Evolutionary conservation across 2,329 filamentous ascomycete genomes (phyloP).

Genomic region (Aspergillus aculeatinus): DNA sequence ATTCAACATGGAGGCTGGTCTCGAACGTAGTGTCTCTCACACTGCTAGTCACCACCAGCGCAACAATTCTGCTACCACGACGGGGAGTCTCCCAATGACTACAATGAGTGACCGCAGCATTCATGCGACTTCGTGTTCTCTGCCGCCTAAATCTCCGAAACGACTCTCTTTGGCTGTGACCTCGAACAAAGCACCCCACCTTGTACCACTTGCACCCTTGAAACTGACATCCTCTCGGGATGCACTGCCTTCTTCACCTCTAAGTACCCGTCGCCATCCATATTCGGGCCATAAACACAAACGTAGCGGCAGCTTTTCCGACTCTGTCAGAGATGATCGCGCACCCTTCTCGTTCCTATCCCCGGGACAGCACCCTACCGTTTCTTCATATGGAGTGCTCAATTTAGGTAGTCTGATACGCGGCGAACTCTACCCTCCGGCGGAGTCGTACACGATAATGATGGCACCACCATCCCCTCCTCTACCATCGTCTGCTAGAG

Average conservation of each 20-base stretch:
- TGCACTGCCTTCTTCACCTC: slow-evolving; percentile 30
- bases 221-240: slow-evolving; percentile 32
- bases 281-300: slow-evolving; percentile 63
- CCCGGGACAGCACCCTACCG: slow-evolving; percentile 40
- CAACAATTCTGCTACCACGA: slow-evolving; percentile 37
- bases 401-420: slow-evolving; percentile 83
- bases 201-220: slow-evolving; percentile 39
- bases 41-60: slow-evolving; percentile 31
- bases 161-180: slow-evolving; percentile 33
- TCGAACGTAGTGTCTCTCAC: slow-evolving; percentile 11
- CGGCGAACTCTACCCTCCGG: slow-evolving; percentile 79
- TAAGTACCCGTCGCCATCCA: slow-evolving; percentile 46
- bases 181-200: slow-evolving; percentile 40
- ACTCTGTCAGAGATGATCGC: slow-evolving; percentile 72
- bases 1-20: slow-evolving; percentile 7
- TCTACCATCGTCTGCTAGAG: slow-evolving; percentile 31
- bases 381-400: slow-evolving; percentile 60
- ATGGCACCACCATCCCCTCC: slow-evolving; percentile 53
- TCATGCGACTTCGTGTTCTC: slow-evolving; percentile 60
- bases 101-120: slow-evolving; percentile 52
- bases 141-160: slow-evolving; percentile 51
- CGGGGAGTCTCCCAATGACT: slow-evolving; percentile 37
- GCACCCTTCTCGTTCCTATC: slow-evolving; percentile 52
- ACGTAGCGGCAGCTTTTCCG: slow-evolving; percentile 81
- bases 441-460: slow-evolving; percentile 74